phyloP scores from a whole-genome alignment of 2,329 filamentous ascomycete genomes.

The Claviceps spartinae region DNA sequence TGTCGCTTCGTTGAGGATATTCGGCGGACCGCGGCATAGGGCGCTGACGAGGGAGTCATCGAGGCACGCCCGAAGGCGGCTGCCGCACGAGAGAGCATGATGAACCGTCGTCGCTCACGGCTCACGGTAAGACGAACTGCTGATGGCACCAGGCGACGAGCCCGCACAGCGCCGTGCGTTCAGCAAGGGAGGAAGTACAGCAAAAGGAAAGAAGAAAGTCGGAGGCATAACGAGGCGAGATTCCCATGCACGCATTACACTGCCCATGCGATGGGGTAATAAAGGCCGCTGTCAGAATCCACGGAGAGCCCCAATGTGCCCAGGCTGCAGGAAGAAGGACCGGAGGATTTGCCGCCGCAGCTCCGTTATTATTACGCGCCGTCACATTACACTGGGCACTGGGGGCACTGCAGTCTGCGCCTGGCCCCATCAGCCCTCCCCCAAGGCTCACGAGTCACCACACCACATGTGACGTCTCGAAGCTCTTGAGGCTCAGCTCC shows the following conservation, averaged over 20 bases:
- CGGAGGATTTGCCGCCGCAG: conserved; percentile 7
- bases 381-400: neutral
- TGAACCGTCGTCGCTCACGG: conserved; percentile 2
- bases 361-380: conserved; percentile 2
- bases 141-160: neutral
- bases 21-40: conserved; percentile 9
- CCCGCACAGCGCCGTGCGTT: neutral
- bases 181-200: neutral
- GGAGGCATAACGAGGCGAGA: neutral
- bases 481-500: conserved; percentile 7
- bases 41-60: conserved; percentile 9
- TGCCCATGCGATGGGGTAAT: neutral
- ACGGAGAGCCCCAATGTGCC: neutral
- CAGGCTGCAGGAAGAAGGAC: neutral
- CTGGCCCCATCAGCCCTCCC: too few relatives aligned
- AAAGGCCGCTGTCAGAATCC: neutral
- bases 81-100: conserved; percentile 13
- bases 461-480: conserved; percentile 17
- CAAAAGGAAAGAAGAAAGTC: neutral
- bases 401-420: neutral
- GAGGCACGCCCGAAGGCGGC: conserved; percentile 11
- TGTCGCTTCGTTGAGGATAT: conserved; percentile 8
- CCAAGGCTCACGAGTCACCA: neutral
- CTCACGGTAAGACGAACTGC: neutral
- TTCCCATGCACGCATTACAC: neutral